These are phyloP conservation scores for Botrytis byssoidea DNA, from an alignment of 2,329 filamentous ascomycete species.

Conservation along the genomic window DNA sequence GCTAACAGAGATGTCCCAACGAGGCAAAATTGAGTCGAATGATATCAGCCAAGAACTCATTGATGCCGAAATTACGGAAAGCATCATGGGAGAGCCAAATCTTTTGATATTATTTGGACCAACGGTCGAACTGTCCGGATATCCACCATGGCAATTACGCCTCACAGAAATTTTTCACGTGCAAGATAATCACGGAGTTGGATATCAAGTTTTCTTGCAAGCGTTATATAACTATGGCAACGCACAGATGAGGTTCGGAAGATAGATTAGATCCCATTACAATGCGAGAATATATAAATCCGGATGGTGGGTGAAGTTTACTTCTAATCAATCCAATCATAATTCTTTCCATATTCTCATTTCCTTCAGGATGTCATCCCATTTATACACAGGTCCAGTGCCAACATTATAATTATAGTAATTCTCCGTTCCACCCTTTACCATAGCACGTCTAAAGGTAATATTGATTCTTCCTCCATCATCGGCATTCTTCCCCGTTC, in stretches of 20 bases:
- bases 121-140: constrained; percentile 79
- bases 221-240: constrained; percentile 81
- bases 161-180: constrained; percentile 90
- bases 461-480: constrained; percentile 72
- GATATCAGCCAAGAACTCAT: constrained; percentile 86
- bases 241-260: constrained; percentile 76
- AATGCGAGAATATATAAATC: constrained; percentile 1
- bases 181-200: constrained; percentile 75
- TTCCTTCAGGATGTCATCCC: constrained; percentile 57
- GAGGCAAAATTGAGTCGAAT: constrained; percentile 72
- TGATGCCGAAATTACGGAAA: constrained; percentile 78
- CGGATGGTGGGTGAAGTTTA: constrained; percentile 8
- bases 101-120: constrained; percentile 85
- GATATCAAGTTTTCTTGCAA: constrained; percentile 89
- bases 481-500: constrained; percentile 60
- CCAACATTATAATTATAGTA: constrained; percentile 85
- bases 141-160: constrained; percentile 94
- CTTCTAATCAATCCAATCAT: constrained; percentile 18
- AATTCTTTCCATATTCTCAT: constrained; percentile 36
- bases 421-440: constrained; percentile 73
- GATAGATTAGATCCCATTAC: constrained; percentile 29
- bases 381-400: constrained; percentile 63
- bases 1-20: constrained; percentile 90
- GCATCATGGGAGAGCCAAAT: constrained; percentile 85
- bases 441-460: constrained; percentile 70